phyloP scores from a whole-genome alignment of 768 basidiomycete species.

The Phlebiopsis flavidoalba region DNA sequence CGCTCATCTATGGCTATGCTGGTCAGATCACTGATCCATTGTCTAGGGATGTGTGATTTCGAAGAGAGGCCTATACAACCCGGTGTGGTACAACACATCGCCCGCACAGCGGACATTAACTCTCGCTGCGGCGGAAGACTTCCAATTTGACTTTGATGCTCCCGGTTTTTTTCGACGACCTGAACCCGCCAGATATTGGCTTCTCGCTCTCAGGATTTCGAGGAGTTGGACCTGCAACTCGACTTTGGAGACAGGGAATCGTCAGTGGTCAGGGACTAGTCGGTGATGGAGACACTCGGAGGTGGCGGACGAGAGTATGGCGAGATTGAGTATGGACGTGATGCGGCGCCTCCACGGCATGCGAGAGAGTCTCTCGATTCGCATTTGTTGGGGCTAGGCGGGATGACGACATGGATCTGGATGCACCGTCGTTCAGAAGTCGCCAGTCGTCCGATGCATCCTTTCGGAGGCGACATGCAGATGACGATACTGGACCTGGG shows the following conservation, averaged over 20 bases:
- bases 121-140: conserved; percentile 71
- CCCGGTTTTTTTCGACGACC: conserved; percentile 60
- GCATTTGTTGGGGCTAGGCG: conserved; percentile 47
- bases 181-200: conserved; percentile 76
- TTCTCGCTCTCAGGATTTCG: conserved; percentile 86
- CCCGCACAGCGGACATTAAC: conserved; percentile 86
- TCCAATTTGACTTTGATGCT: conserved; percentile 58
- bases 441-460: conserved; percentile 63
- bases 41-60: conserved; percentile 73
- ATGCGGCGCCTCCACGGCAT: conserved; percentile 45
- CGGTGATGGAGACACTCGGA: conserved; percentile 18
- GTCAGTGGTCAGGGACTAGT: conserved; percentile 22
- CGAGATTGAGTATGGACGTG: conserved; percentile 78
- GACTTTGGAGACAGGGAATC: conserved; percentile 67
- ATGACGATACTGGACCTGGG: conserved; percentile 45
- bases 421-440: conserved; percentile 59
- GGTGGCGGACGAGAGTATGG: conserved; percentile 48
- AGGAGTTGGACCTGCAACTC: conserved; percentile 59
- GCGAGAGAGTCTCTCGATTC: conserved; percentile 57
- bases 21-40: neutral
- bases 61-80: conserved; percentile 60
- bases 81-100: conserved; percentile 77
- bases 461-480: conserved; percentile 53
- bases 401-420: conserved; percentile 46
- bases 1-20: conserved; percentile 11